Evolutionary conservation across 2,329 filamentous ascomycete species (phyloP), one percentile per base, ranked within the genome.

Genomic region (Zasmidium cellare): DNA sequence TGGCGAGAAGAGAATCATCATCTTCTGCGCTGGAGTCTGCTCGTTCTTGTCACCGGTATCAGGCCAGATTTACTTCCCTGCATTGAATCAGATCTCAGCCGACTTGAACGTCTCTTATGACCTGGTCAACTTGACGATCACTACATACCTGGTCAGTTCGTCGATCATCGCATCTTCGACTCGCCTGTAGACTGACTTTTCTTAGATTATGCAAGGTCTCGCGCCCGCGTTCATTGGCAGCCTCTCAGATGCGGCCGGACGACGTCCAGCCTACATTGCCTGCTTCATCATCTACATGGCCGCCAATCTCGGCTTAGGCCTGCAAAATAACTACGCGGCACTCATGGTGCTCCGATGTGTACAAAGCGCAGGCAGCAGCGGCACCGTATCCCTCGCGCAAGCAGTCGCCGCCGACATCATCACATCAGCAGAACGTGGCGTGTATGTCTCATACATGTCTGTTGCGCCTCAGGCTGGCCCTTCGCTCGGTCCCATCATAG

Each of bases 21-120:
- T 65, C 20, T 18, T 60, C 38, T 58, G 56, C 46, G 59, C 60
- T 3, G 54, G 51, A 16, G 16, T 63, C 19, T 58, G 61, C 9
- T 48, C 59, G 14, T 51, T 83, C 22, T 82, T 84, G 67, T 82
- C 80, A 2, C 80, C 81, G 1, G 61, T 80, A n/a, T 79, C 80
- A 3, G 76, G 75, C 25, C 76, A 75, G 55, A 79, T 80, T 55
- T 80, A 80, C 60, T 78, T 79, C 50, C 78, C 79, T 3, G 74
- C 75, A 1, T 57, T 80, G 6, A 69, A 72, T 7, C 71, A 71
- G 1, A 72, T 80, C 31, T 73, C 77, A 1, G 35, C 51, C 2
- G 75, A 79, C 56, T 63, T 80, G 3, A 48, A 70, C 49, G 74
- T 78, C 3, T 76, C 76, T 0, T 19, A 65, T 9, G 60, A 61